Evolutionary conservation across 345 rosid species (phyloP).

Genomic region (Eucalyptus curtisii): DNA sequence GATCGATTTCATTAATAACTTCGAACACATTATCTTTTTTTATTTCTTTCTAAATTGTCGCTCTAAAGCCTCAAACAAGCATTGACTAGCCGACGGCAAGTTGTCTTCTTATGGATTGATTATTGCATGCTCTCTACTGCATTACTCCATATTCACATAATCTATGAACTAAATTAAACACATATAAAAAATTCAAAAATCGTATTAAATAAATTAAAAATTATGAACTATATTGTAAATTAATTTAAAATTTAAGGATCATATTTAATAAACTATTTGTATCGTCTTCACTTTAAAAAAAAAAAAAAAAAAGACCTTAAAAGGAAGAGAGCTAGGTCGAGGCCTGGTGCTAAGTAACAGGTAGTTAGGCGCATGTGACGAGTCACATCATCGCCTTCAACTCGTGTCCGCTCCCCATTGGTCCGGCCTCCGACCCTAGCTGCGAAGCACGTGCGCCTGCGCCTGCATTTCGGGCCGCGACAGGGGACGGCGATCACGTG

Average conservation of each 20-base stretch:
- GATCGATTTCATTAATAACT: neutral
- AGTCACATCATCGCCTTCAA: neutral
- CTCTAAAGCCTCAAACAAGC: neutral
- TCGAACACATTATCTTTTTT: neutral
- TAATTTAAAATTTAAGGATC: accelerated
- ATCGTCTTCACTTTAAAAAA: too few relatives aligned
- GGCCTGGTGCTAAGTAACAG: neutral
- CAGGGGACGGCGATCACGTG: conserved; percentile 15
- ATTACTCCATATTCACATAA: accelerated
- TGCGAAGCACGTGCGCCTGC: conserved; percentile 14
- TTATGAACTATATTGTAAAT: accelerated
- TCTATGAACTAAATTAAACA: too few relatives aligned
- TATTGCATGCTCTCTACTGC: neutral
- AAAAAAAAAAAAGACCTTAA: neutral
- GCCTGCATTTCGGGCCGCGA: neutral
- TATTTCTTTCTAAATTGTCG: neutral
- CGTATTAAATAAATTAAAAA: accelerated
- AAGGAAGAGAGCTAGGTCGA: neutral
- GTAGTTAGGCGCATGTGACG: neutral
- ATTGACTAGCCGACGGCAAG: neutral
- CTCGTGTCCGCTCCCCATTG: neutral
- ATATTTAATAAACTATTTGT: too few relatives aligned
- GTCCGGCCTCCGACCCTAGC: neutral
- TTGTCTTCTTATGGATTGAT: neutral
- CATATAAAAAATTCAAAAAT: accelerated